A percentile compares a stretch with the other conserved stretches of the same genome.
Conservation (phyloP, 1,139 yeast species). For the Pichia sorboxylosa region DNA sequence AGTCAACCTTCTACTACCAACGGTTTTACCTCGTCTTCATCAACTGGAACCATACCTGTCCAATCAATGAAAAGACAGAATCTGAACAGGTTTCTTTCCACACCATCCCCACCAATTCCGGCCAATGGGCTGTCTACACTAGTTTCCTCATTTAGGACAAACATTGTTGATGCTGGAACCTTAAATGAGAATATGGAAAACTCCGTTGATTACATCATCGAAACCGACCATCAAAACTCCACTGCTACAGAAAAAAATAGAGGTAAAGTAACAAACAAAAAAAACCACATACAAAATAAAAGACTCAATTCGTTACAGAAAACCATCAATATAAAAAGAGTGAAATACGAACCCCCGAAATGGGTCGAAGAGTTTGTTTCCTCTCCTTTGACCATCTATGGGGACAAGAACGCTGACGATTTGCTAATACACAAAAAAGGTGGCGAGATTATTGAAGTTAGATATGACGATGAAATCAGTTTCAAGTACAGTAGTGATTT, state of each 20-base stretch:
- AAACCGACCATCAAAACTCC: conserved; percentile 10
- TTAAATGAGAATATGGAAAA: conserved; percentile 16
- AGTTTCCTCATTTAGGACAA: conserved; percentile 33
- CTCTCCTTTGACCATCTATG: conserved; percentile 18
- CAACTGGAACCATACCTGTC: not conserved
- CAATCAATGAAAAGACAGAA: conserved; percentile 16
- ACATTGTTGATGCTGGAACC: conserved; percentile 9
- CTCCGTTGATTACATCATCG: conserved; percentile 24
- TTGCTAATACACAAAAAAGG: conserved; percentile 15
- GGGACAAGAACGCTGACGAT: conserved; percentile 17
- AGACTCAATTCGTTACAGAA: not conserved
- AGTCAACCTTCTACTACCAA: conserved; percentile 1
- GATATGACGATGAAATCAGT: conserved; percentile 13
- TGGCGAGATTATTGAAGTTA: conserved; percentile 17
- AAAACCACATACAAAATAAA: not conserved
- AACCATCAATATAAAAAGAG: not conserved
- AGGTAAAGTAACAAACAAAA: not conserved
- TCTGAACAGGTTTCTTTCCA: conserved; percentile 2
- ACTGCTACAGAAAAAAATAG: not conserved
- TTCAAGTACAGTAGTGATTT: conserved; percentile 13
- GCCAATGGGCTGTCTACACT: conserved; percentile 37
- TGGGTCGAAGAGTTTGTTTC: conserved; percentile 17
- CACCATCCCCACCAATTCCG: conserved; percentile 32
- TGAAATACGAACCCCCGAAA: conserved; percentile 10
- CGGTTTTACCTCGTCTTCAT: conserved; percentile 1